Evolutionary conservation across 306 rosid species (phyloP).

Genomic region (Pyrus communis): DNA sequence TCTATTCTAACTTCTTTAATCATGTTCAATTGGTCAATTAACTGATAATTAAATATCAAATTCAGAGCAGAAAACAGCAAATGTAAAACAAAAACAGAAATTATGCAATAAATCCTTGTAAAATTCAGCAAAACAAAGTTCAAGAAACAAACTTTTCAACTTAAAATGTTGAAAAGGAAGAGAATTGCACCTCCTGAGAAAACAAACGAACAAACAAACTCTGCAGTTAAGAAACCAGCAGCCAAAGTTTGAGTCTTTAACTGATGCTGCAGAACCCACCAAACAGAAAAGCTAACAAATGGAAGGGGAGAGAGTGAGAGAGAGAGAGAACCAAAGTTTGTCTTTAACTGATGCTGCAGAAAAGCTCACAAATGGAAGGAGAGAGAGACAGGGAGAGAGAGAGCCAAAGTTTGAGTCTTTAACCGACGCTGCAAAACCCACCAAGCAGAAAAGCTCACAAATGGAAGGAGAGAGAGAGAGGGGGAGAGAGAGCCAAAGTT

Average conservation of each 20-base stretch:
- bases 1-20: not conserved
- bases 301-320: constrained; percentile 1
- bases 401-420: too few relatives aligned
- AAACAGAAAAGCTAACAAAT: constrained; percentile 6
- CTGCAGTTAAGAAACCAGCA: constrained; percentile 9
- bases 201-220: constrained; percentile 1
- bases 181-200: constrained; percentile 12
- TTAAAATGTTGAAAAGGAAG: constrained; percentile 13
- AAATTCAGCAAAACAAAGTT: constrained; percentile 12
- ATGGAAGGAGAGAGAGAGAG: constrained; percentile 3
- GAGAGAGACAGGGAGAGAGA: too few relatives aligned
- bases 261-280: constrained; percentile 13
- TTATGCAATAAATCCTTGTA: constrained; percentile 11
- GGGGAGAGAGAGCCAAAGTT: not conserved
- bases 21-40: constrained; percentile 3
- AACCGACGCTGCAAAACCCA: too few relatives aligned
- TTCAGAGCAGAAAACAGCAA: not conserved
- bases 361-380: too few relatives aligned
- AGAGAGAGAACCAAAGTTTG: not conserved
- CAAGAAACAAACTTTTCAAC: constrained; percentile 6
- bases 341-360: too few relatives aligned
- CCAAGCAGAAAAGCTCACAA: not conserved
- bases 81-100: not conserved
- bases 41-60: not conserved
- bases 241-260: not conserved